Percentiles rank a stretch among this genome's conserved stretches.
Evolutionary conservation across 495 filamentous ascomycete genomes (phyloP).

Genomic region (Apodospora peruviana): DNA sequence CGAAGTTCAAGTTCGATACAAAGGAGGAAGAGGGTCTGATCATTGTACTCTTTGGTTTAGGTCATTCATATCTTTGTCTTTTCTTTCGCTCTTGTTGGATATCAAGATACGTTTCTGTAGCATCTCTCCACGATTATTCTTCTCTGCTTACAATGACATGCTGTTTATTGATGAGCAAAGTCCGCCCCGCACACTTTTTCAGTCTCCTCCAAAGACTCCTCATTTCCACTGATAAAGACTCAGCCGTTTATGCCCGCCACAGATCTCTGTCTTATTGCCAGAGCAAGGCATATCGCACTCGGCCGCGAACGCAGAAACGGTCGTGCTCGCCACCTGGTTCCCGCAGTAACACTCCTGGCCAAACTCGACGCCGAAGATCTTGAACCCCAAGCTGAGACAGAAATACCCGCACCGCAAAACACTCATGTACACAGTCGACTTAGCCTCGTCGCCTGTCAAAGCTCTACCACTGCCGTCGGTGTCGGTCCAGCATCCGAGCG

Average conservation of each 20-base stretch:
- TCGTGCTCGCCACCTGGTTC: not conserved
- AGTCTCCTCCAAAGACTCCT: too few species aligned
- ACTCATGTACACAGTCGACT: not conserved
- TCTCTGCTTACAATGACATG: too few species aligned
- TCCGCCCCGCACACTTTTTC: too few species aligned
- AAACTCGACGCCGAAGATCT: not conserved
- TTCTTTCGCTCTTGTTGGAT: too few species aligned
- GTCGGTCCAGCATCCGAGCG: not conserved
- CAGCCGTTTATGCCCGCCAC: not conserved
- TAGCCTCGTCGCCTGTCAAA: not conserved
- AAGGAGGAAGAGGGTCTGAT: too few species aligned
- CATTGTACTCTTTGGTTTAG: too few species aligned
- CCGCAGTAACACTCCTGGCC: not conserved
- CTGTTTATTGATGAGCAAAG: too few species aligned
- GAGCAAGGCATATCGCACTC: not conserved
- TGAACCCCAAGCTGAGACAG: not conserved
- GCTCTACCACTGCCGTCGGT: not conserved
- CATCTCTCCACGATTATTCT: too few species aligned
- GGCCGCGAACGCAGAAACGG: not conserved
- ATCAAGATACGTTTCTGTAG: too few species aligned
- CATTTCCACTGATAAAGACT: constrained; percentile 22
- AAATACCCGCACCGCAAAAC: not conserved
- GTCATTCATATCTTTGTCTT: too few species aligned
- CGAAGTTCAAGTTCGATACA: too few species aligned
- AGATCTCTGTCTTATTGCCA: not conserved